Evolutionary conservation across 129 eudicot genomes (phyloP), one percentile per base, ranked within the genome.

Genomic region (Saussurea involucrata): DNA sequence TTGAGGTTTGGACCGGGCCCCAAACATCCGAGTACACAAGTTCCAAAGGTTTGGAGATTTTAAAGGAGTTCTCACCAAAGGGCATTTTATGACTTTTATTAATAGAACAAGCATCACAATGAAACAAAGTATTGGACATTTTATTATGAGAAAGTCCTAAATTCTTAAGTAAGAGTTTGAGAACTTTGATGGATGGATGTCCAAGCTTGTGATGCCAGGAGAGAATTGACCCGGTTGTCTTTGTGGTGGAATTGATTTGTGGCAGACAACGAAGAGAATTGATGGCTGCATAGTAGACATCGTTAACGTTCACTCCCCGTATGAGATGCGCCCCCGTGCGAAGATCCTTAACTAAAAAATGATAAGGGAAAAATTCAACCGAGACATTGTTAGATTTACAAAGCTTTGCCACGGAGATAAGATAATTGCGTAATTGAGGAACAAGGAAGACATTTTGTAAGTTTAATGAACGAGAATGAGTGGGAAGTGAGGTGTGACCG

Each of bases 281-380:
- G 18, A 9, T 64, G 36, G 69, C 8, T 3, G 37, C 37, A 64
- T 64, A 64, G 69, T 64, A 11, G 69, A 64, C 20, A 15, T 25
- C 69, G 8, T 64, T 28, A 27, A 25, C 36, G 36, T 64, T 64
- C 17, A 27, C 69, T 25, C 36, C 37, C 36, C 17, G 18, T 2
- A 64, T 64, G 17, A 64, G 36, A 64, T 25, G 69, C 20, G 69
- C 69, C 69, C 36, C 36, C 69, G 36, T 64, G 69, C 21, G 36
- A 9, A 27, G 20, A 27, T 64, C 69, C 21, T 64, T 64, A 64
- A 64, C 69, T n/a, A 27, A 13, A 6, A 64, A 64, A 64, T 27
- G 69, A 64, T 3, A 11, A 13, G 37, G 20, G 7, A 64, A 64
- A 13, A 64, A 46, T 12, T 13, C 57, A 46, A 46, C 57, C 17